These are phyloP conservation scores for Naganishia onofrii DNA, from an alignment of 768 basidiomycete genomes.

Conservation along the genomic window DNA sequence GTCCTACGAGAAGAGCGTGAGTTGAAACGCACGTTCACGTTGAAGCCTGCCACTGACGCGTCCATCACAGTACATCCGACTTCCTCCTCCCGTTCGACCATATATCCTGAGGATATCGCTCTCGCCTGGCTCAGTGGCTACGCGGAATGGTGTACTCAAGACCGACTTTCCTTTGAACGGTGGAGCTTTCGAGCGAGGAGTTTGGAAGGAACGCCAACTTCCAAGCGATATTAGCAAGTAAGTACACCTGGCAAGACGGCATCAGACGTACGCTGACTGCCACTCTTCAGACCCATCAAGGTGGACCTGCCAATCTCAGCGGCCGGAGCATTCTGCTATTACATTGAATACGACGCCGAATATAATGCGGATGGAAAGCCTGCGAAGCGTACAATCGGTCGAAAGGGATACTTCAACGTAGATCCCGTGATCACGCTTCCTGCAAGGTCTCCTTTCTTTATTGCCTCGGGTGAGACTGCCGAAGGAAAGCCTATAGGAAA, in stretches of 20 bases:
- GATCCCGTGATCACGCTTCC: slow-evolving; percentile 81
- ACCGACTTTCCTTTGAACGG: slow-evolving; percentile 97
- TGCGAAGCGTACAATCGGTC: slow-evolving; percentile 67
- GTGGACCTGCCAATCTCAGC: slow-evolving; percentile 94
- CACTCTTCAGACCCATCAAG: slow-evolving; percentile 70
- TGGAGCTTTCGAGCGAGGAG: slow-evolving; percentile 72
- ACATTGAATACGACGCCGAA: slow-evolving; percentile 75
- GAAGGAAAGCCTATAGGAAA: slow-evolving; percentile 38
- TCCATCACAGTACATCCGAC: slow-evolving; percentile 75
- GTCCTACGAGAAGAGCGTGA: slow-evolving; percentile 73
- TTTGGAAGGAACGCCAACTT: slow-evolving; percentile 64
- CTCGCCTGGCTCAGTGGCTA: slow-evolving; percentile 85
- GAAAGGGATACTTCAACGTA: slow-evolving; percentile 92
- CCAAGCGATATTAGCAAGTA: slow-evolving; percentile 57
- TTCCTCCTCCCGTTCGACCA: slow-evolving; percentile 83
- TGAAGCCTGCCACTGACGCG: neutral
- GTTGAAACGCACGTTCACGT: slow-evolving; percentile 44
- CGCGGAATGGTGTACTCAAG: slow-evolving; percentile 85
- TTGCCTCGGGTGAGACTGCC: slow-evolving; percentile 32
- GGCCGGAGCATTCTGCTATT: slow-evolving; percentile 92
- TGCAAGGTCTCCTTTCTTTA: slow-evolving; percentile 69
- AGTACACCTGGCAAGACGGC: slow-evolving; percentile 45
- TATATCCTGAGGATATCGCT: slow-evolving; percentile 89
- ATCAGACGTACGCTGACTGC: neutral
- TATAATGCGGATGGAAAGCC: slow-evolving; percentile 36